Percentiles rank a stretch among this genome's conserved stretches.
These are phyloP conservation scores for Lipomyces yamadae DNA, from an alignment of 805 yeast genomes.

Conservation along the genomic window DNA sequence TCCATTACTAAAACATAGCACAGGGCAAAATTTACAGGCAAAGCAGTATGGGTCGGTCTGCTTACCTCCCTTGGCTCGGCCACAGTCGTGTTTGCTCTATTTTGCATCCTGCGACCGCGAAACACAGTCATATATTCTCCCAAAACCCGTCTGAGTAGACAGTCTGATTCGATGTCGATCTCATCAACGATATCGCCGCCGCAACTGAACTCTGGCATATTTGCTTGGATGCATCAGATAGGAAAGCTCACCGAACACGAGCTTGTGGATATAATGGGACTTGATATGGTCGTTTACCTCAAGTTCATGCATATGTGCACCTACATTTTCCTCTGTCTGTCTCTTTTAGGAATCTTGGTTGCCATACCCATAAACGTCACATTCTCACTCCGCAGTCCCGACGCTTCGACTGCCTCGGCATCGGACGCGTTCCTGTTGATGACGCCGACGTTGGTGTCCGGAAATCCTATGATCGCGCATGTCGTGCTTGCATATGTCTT, in stretches of 20 bases:
- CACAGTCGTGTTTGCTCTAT: constrained; percentile 37
- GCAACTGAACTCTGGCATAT: constrained; percentile 30
- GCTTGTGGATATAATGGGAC: constrained; percentile 43
- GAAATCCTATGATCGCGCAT: constrained; percentile 45
- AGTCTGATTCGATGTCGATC: constrained; percentile 9
- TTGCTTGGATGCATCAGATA: constrained; percentile 41
- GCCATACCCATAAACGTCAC: constrained; percentile 48
- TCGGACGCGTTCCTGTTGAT: constrained; percentile 46
- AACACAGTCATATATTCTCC: constrained; percentile 46
- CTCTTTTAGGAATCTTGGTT: constrained; percentile 44
- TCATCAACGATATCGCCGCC: constrained; percentile 34
- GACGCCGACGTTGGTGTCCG: constrained; percentile 47
- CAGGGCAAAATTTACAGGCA: constrained; percentile 40
- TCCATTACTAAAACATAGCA: not conserved
- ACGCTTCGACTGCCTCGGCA: constrained; percentile 35
- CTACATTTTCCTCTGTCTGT: constrained; percentile 42
- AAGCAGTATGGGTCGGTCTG: constrained; percentile 48
- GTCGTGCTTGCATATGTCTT: constrained; percentile 45
- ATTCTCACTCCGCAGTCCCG: constrained; percentile 39
- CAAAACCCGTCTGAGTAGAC: constrained; percentile 26
- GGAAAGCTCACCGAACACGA: constrained; percentile 39
- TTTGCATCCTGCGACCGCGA: constrained; percentile 44
- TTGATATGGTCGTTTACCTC: constrained; percentile 47
- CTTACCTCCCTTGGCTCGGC: constrained; percentile 46
- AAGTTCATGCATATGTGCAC: constrained; percentile 45